Conservation (phyloP, 2,329 filamentous ascomycete genomes). For the Fusarium subtropicale region DNA sequence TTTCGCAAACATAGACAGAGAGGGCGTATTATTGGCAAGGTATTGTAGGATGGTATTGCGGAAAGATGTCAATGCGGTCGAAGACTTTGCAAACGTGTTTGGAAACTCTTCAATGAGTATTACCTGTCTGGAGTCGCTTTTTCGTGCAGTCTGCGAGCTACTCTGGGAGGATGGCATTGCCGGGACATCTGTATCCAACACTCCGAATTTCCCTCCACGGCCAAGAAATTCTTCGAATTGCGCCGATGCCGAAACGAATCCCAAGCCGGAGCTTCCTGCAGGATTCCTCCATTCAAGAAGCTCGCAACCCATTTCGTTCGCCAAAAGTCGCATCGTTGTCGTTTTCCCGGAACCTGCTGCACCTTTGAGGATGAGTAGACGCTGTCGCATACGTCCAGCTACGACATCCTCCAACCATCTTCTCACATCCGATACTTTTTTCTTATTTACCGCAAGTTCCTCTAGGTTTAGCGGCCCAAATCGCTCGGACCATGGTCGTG, state of each 20-base stretch:
- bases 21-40: slow-evolving; percentile 74
- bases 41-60: slow-evolving; percentile 80
- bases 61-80: slow-evolving; percentile 75
- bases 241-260: slow-evolving; percentile 75
- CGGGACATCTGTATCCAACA: slow-evolving; percentile 64
- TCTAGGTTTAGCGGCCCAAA: slow-evolving; percentile 81
- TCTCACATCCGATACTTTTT: slow-evolving; percentile 87
- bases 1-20: slow-evolving; percentile 61
- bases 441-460: slow-evolving; percentile 94
- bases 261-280: slow-evolving; percentile 67
- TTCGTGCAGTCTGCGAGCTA: slow-evolving; percentile 33
- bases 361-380: slow-evolving; percentile 86
- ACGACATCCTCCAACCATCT: slow-evolving; percentile 84
- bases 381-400: slow-evolving; percentile 72
- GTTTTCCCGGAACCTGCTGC: slow-evolving; percentile 94
- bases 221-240: slow-evolving; percentile 95
- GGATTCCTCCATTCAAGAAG: slow-evolving; percentile 94
- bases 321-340: slow-evolving; percentile 82
- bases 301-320: slow-evolving; percentile 79
- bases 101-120: slow-evolving; percentile 87
- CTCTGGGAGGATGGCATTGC: slow-evolving; percentile 45
- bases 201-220: slow-evolving; percentile 82
- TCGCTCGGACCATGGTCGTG: slow-evolving; percentile 86
- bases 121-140: slow-evolving; percentile 59
- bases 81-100: slow-evolving; percentile 76